These are phyloP conservation scores for Nicotiana tomentosiformis DNA, from an alignment of 257 asterid genomes.

Conservation along the genomic window DNA sequence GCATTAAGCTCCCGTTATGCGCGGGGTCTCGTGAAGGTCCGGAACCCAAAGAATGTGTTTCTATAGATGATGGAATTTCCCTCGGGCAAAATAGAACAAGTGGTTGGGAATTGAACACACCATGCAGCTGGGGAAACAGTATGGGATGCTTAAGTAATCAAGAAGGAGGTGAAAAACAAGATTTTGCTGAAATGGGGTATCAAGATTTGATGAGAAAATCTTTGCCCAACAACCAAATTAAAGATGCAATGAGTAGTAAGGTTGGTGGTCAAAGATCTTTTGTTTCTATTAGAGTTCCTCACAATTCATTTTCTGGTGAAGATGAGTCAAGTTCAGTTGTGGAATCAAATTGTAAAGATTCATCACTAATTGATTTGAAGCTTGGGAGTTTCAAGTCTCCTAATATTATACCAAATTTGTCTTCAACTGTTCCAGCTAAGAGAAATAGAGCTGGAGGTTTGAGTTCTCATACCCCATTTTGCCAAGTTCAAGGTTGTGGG, in stretches of 20 bases:
- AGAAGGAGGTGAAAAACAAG: constrained; percentile 12
- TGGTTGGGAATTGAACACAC: constrained; percentile 13
- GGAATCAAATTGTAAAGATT: constrained; percentile 21
- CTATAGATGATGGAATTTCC: constrained; percentile 14
- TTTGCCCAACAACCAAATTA: constrained; percentile 14
- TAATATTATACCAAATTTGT: constrained; percentile 5
- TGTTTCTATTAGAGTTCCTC: background rate
- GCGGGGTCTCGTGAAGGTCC: fast-evolving
- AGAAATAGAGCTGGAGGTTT: constrained; percentile 26
- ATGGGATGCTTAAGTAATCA: background rate
- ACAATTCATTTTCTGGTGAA: constrained; percentile 19
- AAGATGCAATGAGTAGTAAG: no score
- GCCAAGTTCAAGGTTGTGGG: constrained; percentile 43
- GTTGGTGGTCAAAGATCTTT: no score
- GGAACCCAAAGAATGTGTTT: background rate
- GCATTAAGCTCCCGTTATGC: no score
- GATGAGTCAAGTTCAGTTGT: constrained; percentile 20
- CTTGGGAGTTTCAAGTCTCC: constrained; percentile 18
- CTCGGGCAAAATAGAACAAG: constrained; percentile 14
- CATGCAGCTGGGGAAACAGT: no score
- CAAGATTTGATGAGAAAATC: no score
- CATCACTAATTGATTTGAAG: constrained; percentile 35
- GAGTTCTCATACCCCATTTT: constrained; percentile 21
- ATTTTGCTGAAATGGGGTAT: constrained; percentile 10
- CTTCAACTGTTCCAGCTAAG: constrained; percentile 22